Evolutionary conservation across 805 yeast genomes (phyloP).

Genomic region (Wickerhamomyces mucosus): DNA sequence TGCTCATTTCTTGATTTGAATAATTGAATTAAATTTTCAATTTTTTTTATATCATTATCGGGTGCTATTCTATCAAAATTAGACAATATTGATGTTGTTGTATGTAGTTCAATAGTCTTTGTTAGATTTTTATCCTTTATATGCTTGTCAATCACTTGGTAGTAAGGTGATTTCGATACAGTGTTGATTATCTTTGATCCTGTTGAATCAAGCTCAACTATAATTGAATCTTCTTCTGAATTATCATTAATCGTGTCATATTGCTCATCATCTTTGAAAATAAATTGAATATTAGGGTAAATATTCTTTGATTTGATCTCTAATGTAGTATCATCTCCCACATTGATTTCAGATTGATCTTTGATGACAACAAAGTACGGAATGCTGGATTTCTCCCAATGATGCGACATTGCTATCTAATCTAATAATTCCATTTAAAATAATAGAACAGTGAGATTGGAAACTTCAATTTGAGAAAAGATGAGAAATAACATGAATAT

Average conservation of each 20-base stretch:
- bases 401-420: constrained; percentile 5
- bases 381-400: constrained; percentile 15
- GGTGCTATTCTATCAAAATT: constrained; percentile 6
- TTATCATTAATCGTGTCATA: constrained; percentile 9
- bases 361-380: constrained; percentile 18
- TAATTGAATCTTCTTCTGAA: constrained; percentile 13
- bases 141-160: constrained; percentile 11
- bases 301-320: constrained; percentile 2
- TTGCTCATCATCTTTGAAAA: constrained; percentile 18
- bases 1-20: constrained; percentile 15
- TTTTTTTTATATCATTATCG: constrained; percentile 6
- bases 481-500: too few relatives aligned
- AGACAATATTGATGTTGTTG: constrained; percentile 11
- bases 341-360: constrained; percentile 1
- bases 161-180: constrained; percentile 11
- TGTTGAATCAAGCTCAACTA: constrained; percentile 14
- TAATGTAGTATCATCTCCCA: too few relatives aligned
- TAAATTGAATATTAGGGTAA: constrained; percentile 20
- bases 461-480: too few relatives aligned
- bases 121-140: constrained; percentile 17
- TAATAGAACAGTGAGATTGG: too few relatives aligned
- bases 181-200: constrained; percentile 9
- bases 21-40: constrained; percentile 12
- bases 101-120: constrained; percentile 16
- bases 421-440: too few relatives aligned